Conservation (phyloP, 2,329 filamentous ascomycete species). For the Shiraia bambusicola region DNA sequence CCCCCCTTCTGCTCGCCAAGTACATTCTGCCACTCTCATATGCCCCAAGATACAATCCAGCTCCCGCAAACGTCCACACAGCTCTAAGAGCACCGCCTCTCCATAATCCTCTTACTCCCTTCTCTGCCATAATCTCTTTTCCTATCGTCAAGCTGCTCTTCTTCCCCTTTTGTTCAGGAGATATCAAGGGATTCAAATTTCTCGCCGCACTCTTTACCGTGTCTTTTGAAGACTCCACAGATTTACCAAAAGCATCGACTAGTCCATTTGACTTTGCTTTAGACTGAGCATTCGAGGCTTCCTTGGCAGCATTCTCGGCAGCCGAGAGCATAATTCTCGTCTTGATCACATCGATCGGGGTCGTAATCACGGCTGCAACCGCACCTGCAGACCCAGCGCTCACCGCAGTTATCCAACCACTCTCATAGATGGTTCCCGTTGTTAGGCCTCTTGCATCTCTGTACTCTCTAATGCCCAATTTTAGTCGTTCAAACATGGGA, state of each 20-base stretch:
- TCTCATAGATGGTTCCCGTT: constrained; percentile 59
- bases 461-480: constrained; percentile 54
- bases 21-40: constrained; percentile 75
- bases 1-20: constrained; percentile 48
- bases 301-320: constrained; percentile 19
- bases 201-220: constrained; percentile 17
- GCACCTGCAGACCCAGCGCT: constrained; percentile 75
- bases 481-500: constrained; percentile 76
- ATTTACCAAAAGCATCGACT: constrained; percentile 48
- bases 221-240: constrained; percentile 31
- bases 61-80: constrained; percentile 79
- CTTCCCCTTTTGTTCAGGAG: constrained; percentile 21
- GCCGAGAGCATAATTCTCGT: constrained; percentile 79
- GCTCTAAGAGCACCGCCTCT: constrained; percentile 72
- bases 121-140: constrained; percentile 63
- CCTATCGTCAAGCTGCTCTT: constrained; percentile 60
- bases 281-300: constrained; percentile 12
- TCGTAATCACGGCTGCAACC: constrained; percentile 77
- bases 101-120: constrained; percentile 74
- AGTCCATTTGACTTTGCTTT: constrained; percentile 20
- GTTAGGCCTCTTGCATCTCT: constrained; percentile 43
- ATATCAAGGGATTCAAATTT: constrained; percentile 1
- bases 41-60: constrained; percentile 80
- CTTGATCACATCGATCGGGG: constrained; percentile 86
- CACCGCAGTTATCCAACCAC: constrained; percentile 68